These are phyloP conservation scores for Diacronema lutheri DNA, from an alignment of 78 protist genomes.

Conservation along the genomic window DNA sequence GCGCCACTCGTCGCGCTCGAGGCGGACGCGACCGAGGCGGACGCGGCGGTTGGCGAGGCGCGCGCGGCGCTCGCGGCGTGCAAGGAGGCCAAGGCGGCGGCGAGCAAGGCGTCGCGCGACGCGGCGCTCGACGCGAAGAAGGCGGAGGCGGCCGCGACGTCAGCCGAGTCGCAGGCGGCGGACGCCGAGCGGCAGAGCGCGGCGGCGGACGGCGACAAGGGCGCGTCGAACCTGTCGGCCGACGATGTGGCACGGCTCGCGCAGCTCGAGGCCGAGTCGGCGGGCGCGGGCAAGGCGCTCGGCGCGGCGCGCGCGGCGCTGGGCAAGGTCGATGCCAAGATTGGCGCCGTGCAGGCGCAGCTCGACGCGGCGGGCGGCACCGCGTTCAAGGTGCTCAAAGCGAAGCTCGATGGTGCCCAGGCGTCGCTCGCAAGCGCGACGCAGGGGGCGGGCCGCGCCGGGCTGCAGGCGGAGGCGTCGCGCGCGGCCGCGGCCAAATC, in stretches of 20 bases:
- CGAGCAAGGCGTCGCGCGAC: neutral
- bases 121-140: neutral
- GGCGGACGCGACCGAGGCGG: too few species aligned
- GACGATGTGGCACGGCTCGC: neutral
- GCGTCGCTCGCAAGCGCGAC: constrained; percentile 15
- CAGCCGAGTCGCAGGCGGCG: constrained; percentile 4
- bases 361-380: constrained; percentile 66
- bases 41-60: too few species aligned
- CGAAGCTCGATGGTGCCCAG: constrained; percentile 37
- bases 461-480: neutral
- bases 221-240: neutral
- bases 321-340: neutral
- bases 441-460: neutral
- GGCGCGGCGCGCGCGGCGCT: neutral
- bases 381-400: constrained; percentile 34
- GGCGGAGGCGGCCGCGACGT: neutral
- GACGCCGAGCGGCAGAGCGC: neutral
- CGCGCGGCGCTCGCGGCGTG: too few species aligned
- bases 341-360: constrained; percentile 49
- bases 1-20: too few species aligned
- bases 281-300: neutral
- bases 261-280: neutral
- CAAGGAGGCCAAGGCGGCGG: constrained; percentile 13
- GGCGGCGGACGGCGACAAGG: neutral
- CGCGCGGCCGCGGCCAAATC: neutral